Base-by-base conservation (phyloP, 2,329 filamentous ascomycete genomes). In the Fusarium sacchari region DNA sequence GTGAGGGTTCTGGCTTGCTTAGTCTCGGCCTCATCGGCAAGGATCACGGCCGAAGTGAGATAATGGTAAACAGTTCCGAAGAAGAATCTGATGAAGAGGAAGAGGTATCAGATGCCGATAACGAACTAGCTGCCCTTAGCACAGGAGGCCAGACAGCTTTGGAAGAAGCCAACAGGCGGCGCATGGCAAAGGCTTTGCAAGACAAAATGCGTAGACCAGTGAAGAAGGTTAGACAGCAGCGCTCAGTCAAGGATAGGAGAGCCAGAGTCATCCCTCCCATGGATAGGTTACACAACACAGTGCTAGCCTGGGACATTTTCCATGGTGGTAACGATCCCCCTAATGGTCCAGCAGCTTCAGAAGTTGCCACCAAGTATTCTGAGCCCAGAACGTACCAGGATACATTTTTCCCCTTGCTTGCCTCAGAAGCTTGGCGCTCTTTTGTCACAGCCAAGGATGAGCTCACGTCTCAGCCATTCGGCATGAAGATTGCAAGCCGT, bases 251-350 rank as follows among this genome's bases (percentile, higher is more conserved):
- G 82, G 96, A 99, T 82, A 96, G 98, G 90, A 92, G 96, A 76
- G 96, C 96, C 72, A 92, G 96, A 71, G 87, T 99, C 67, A 93
- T 95, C 37, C 96, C 97, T 13, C 94, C 97, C 74, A 92, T 99
- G 83, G 92, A 94, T 42, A 87, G 90, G 22, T 84, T 99, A 36
- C 96, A 98, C 80, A 92, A 93, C 77, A 92, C 92, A 24, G 94
- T 99, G 57, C 89, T 99, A 7, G 89, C 93, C 63, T 99, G 96
- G 96, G 94, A 99, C 74, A 97, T 97, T 74, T 99, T 98, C 81
- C 93, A 97, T 78, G 86, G 91, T 50, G 94, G 95, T 34, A 94
- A 95, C 78, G 93, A 95, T 67, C 96, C 96, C 11, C 95, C 96
- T 0, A 92, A 90, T 58, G 90, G 90, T 22, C 91, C 91, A 53